Evolutionary conservation across 2,329 filamentous ascomycete genomes (phyloP), one percentile per base, ranked within the genome.

Genomic region (Stemphylium lycopersici): DNA sequence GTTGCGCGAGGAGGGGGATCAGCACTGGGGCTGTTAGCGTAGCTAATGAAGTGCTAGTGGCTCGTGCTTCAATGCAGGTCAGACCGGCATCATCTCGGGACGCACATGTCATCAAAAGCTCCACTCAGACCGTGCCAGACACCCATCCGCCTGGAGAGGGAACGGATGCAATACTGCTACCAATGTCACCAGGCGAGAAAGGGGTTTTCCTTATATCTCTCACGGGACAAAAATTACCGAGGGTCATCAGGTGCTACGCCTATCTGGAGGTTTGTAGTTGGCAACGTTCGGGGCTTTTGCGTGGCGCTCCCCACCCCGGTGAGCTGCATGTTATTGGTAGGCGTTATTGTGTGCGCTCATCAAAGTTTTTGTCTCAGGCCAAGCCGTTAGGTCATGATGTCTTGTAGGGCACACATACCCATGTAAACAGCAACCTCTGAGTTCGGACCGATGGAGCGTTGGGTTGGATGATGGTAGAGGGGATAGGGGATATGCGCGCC

Each of bases 61-160:
- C 45, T 50, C 44, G 53, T 49, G 52, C 47, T 36, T 38, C 42
- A 42, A 55, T 57, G 56, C 56, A 57, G 52, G 59, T 58, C 56
- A 59, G 56, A 40, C 37, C 45, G 48, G 51, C 46, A 44, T 54
- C 39, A 45, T 42, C 45, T 44, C 48, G 52, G 52, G 49, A 61
- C 52, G 49, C 37, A 61, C 22, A 43, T 55, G 48, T 52, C 52
- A 55, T 52, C 42, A 47, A 36, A 39, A 22, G 42, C 48, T 42
- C 42, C 52, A 40, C 29, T 26, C 16, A 41, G 31, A 55, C 52
- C 37, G 20, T 47, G 41, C 36, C 52, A 38, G 36, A 22, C 38
- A 41, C 36, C 47, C 47, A 29, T 48, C 43, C 36, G 41, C 22
- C 36, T 41, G 29, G 31, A 26, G n/a, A 41, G 36, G 26, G 29